These are phyloP conservation scores for Pseudogymnoascus sp. DNA, from an alignment of 2,329 filamentous ascomycete genomes.

Conservation along the genomic window DNA sequence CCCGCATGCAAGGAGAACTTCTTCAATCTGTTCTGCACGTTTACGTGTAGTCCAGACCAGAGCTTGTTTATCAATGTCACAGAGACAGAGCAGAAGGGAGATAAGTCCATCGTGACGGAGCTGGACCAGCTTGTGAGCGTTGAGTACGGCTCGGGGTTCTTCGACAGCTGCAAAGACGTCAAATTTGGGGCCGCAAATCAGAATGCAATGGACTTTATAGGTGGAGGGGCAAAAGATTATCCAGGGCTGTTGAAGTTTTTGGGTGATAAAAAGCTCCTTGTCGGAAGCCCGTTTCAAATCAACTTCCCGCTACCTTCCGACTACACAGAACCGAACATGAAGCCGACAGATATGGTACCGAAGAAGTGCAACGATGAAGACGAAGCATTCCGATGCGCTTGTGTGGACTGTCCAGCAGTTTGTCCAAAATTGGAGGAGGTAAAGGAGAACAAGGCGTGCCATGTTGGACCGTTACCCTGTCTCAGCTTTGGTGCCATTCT, in stretches of 20 bases:
- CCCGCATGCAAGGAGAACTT: constrained; percentile 98
- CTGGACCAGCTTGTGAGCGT: constrained; percentile 83
- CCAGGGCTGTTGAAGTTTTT: constrained; percentile 81
- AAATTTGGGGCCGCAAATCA: constrained; percentile 94
- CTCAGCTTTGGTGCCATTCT: constrained; percentile 89
- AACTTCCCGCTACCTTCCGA: constrained; percentile 65
- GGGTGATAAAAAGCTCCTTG: constrained; percentile 77
- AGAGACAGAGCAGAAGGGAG: constrained; percentile 52
- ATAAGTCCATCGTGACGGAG: constrained; percentile 65
- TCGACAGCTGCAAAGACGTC: constrained; percentile 96
- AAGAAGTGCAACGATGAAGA: constrained; percentile 89
- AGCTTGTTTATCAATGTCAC: constrained; percentile 94
- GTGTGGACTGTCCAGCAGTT: constrained; percentile 81
- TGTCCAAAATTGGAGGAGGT: constrained; percentile 77
- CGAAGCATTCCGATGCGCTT: constrained; percentile 79
- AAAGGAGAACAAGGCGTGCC: constrained; percentile 61
- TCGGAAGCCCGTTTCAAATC: constrained; percentile 95
- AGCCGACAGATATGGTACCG: constrained; percentile 59
- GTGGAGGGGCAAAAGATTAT: constrained; percentile 88
- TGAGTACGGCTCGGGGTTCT: constrained; percentile 80
- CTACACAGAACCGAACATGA: constrained; percentile 62
- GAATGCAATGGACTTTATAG: constrained; percentile 91
- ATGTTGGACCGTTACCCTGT: constrained; percentile 83
- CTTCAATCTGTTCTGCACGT: constrained; percentile 96
- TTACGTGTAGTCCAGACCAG: constrained; percentile 95